phyloP scores from a whole-genome alignment of 2,329 filamentous ascomycete species.

The Fonsecaea nubica region DNA sequence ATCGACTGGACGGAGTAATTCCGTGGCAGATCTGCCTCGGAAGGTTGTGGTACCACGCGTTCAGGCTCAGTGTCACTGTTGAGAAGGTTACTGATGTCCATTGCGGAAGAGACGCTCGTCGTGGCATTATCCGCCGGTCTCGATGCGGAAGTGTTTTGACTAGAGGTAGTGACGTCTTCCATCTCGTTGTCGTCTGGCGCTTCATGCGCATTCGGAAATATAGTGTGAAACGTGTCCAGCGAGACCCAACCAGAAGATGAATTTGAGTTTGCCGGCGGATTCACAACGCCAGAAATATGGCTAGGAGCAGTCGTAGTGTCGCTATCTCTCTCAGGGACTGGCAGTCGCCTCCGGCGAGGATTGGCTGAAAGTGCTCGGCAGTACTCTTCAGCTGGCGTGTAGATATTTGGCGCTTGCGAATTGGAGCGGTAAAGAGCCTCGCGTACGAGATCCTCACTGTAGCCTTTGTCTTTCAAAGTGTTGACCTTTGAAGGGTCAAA shows the following conservation, averaged over 20 bases:
- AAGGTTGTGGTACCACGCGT: background rate
- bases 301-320: conserved; percentile 41
- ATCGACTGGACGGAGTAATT: conserved; percentile 73
- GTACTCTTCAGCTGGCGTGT: conserved; percentile 70
- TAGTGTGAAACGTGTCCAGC: conserved; percentile 21
- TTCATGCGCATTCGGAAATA: conserved; percentile 18
- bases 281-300: conserved; percentile 27
- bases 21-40: conserved; percentile 9
- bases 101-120: conserved; percentile 26
- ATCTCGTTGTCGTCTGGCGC: conserved; percentile 32
- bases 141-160: background rate
- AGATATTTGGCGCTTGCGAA: conserved; percentile 55
- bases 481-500: conserved; percentile 58
- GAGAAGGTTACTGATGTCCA: conserved; percentile 35
- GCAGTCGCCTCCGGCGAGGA: conserved; percentile 67
- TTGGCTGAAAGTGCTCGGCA: conserved; percentile 68
- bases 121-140: conserved; percentile 2
- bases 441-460: conserved; percentile 67
- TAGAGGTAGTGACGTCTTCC: conserved; percentile 18
- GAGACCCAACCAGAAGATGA: conserved; percentile 16
- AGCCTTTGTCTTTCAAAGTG: conserved; percentile 55
- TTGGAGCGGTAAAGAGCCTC: conserved; percentile 86
- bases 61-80: conserved; percentile 28
- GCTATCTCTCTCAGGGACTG: conserved; percentile 57
- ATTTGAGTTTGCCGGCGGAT: conserved; percentile 18